Evolutionary conservation across 257 asterid genomes (phyloP), one percentile per base, ranked within the genome.

Genomic region (Solanum commersonii): DNA sequence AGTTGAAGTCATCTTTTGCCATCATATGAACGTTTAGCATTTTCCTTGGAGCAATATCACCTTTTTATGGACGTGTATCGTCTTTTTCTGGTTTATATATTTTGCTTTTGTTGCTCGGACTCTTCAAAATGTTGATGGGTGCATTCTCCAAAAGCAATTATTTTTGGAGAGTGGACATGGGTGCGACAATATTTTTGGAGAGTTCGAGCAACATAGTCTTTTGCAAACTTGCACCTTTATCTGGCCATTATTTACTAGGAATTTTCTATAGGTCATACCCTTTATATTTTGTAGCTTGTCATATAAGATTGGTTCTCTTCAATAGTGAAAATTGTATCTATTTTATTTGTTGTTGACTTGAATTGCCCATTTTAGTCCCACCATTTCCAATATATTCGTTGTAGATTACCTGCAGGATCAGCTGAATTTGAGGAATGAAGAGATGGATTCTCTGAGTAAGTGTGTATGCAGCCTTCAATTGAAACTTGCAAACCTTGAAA

Each of bases 351-450:
- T 44, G 35, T 79, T 44, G 78, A 56, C 31, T 73, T 35, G 31
- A 67, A 25, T 52, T 70, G 63, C 65, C 70, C 8, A 10, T 84
- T 81, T 76, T 87, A 63, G 77, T 82, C 89, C 89, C 86, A 89
- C 84, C 46, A 56, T 70, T 88, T 86, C 86, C 67, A 87, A 87
- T 84, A 68, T 59, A 86, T 87, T 89, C 88, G 88, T 88, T 89
- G 67, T 92, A 97, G 99, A 97, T 93, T 97, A 94, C 91, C 93
- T 97, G 94, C 98, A 94, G 95, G 99, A 95, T 92, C 98, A 95
- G 89, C 92, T 97, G 63, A 90, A 92, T 89, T 88, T 86, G 88
- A 95, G 93, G 90, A 93, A 93, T 93, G 90, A 88, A 10, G 94
- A 93, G 88, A 91, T 90, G 44, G 89, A 90, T 88, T 89, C 88